Conservation (phyloP, 2,329 filamentous ascomycete genomes). For the Verticillium alfalfae region DNA sequence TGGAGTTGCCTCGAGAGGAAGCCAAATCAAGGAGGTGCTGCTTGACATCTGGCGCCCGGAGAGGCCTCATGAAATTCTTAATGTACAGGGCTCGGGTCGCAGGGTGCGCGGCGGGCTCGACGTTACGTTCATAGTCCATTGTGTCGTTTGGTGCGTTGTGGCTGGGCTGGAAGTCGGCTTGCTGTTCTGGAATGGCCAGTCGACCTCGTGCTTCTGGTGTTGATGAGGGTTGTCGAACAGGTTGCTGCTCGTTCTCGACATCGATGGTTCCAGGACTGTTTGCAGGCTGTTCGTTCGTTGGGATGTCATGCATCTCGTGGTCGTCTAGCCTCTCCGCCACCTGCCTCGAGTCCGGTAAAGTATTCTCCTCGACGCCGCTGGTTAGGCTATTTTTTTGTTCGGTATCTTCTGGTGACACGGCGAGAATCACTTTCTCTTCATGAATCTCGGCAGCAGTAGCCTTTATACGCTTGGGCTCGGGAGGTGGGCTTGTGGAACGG, state of each 20-base stretch:
- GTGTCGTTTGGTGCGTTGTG: conserved; percentile 8
- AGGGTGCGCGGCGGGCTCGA: conserved; percentile 59
- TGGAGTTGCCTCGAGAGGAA: conserved; percentile 43
- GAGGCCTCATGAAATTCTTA: conserved; percentile 80
- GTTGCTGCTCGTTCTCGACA: neutral
- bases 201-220: neutral
- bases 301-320: neutral
- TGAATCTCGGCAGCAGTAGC: conserved; percentile 12
- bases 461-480: conserved; percentile 51
- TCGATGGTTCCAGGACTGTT: neutral
- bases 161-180: neutral
- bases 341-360: neutral
- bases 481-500: conserved; percentile 55
- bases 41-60: conserved; percentile 63
- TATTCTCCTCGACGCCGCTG: neutral
- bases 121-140: conserved; percentile 27
- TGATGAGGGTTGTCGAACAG: neutral
- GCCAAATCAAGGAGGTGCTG: conserved; percentile 67
- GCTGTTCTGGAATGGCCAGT: neutral
- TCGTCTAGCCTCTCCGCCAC: neutral
- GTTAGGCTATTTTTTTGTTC: neutral
- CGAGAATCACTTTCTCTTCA: neutral
- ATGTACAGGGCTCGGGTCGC: conserved; percentile 81
- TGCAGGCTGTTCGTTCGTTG: neutral
- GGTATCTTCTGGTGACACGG: neutral